Evolutionary conservation across 2,329 filamentous ascomycete genomes (phyloP).

Genomic region (Penicillium capsulatum): DNA sequence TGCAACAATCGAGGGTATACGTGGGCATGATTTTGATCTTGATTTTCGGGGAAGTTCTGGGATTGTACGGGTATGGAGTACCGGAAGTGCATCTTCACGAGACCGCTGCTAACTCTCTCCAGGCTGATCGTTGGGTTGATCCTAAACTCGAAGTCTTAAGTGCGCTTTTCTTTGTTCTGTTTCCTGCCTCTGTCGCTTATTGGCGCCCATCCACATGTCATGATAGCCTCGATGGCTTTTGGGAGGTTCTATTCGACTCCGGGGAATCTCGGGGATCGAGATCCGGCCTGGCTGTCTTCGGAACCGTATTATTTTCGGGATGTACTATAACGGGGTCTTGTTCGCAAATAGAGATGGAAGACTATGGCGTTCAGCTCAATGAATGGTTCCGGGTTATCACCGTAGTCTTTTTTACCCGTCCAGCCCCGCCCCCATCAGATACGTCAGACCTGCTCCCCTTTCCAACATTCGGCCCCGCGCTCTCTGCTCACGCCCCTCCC

Average conservation of each 20-base stretch:
- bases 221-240: conserved; percentile 2
- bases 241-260: neutral
- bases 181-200: neutral
- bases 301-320: conserved; percentile 12
- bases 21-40: conserved; percentile 98
- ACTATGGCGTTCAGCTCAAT: conserved; percentile 10
- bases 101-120: conserved; percentile 20
- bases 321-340: conserved; percentile 20
- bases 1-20: conserved; percentile 93
- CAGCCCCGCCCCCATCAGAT: conserved; percentile 22
- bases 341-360: conserved; percentile 19
- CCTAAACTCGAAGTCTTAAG: conserved; percentile 69
- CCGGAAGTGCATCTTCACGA: neutral
- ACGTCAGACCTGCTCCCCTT: conserved; percentile 24
- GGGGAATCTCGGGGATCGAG: conserved; percentile 7
- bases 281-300: conserved; percentile 13
- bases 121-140: conserved; percentile 91
- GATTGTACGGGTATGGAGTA: conserved; percentile 81
- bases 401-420: conserved; percentile 18
- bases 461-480: conserved; percentile 15
- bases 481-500: conserved; percentile 6
- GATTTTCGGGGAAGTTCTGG: conserved; percentile 96
- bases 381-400: conserved; percentile 22
- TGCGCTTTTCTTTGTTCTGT: conserved; percentile 2
- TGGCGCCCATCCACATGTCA: conserved; percentile 3